These are phyloP conservation scores for Tulasnella calospora DNA, from an alignment of 768 basidiomycete genomes.

Conservation along the genomic window DNA sequence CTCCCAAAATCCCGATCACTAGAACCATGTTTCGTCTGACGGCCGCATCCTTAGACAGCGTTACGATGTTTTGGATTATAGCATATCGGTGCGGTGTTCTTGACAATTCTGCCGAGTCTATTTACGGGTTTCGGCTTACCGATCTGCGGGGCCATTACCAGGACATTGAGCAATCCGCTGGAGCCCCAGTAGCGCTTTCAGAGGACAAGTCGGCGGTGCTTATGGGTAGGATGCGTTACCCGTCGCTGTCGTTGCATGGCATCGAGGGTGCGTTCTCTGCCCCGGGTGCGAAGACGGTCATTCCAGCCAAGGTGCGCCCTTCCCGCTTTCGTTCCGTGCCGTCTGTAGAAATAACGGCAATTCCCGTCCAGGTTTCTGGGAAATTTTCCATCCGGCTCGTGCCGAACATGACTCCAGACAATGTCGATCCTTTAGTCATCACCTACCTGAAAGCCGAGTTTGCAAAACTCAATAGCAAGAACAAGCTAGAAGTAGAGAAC, in stretches of 20 bases:
- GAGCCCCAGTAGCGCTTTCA: conserved; percentile 68
- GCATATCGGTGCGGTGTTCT: conserved; percentile 29
- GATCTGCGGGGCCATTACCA: conserved; percentile 28
- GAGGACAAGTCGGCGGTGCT: conserved; percentile 71
- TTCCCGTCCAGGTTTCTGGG: conserved; percentile 45
- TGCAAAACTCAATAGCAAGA: conserved; percentile 79
- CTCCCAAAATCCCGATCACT: neutral
- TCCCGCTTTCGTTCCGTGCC: neutral
- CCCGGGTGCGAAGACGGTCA: conserved; percentile 84
- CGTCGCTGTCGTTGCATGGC: conserved; percentile 86
- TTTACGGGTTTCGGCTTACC: conserved; percentile 38
- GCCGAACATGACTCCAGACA: conserved; percentile 78
- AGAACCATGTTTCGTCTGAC: neutral
- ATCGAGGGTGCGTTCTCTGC: conserved; percentile 92
- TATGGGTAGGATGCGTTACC: conserved; percentile 91
- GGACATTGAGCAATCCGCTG: conserved; percentile 73
- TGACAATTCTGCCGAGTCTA: neutral
- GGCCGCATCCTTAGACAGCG: conserved; percentile 46
- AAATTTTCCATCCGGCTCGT: conserved; percentile 90
- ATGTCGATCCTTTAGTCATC: conserved; percentile 63
- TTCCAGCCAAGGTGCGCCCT: conserved; percentile 65
- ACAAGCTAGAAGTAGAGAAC: conserved; percentile 64
- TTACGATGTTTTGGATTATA: conserved; percentile 71
- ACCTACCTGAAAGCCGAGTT: conserved; percentile 74
- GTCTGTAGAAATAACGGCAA: neutral